These are phyloP conservation scores for Penicillium argentinense DNA, from an alignment of 495 filamentous ascomycete species.

Conservation along the genomic window DNA sequence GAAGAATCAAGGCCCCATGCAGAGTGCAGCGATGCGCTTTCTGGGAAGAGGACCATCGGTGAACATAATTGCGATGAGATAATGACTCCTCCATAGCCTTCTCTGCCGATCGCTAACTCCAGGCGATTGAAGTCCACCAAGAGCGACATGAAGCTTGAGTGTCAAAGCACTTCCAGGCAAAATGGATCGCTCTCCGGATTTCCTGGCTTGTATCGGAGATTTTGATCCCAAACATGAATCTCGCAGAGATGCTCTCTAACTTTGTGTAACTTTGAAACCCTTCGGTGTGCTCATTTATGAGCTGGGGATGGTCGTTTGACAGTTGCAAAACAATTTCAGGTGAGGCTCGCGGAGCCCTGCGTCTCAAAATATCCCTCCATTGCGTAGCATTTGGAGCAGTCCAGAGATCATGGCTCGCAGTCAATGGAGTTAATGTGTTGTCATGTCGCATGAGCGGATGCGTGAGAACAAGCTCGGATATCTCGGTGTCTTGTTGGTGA, in stretches of 20 bases:
- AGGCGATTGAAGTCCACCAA: conserved; percentile 29
- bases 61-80: conserved; percentile 6
- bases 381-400: conserved; percentile 13
- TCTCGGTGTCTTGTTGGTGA: conserved; percentile 21
- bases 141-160: conserved; percentile 30
- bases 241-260: conserved; percentile 5
- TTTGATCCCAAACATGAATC: conserved; percentile 3
- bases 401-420: conserved; percentile 24
- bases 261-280: conserved; percentile 5
- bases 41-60: conserved; percentile 15
- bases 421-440: conserved; percentile 8
- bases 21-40: conserved; percentile 18
- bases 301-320: too few relatives aligned
- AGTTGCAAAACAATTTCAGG: neutral
- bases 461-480: conserved; percentile 32
- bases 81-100: conserved; percentile 18
- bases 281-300: neutral
- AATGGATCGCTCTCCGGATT: conserved; percentile 12
- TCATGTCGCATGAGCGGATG: conserved; percentile 24
- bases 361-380: conserved; percentile 5
- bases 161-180: conserved; percentile 32
- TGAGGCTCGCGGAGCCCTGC: neutral
- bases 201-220: neutral
- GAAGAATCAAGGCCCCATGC: conserved; percentile 20
- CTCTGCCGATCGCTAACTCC: conserved; percentile 25